Evolutionary conservation across 768 basidiomycete species (phyloP).

Genomic region (Xerocomus potaroensis): DNA sequence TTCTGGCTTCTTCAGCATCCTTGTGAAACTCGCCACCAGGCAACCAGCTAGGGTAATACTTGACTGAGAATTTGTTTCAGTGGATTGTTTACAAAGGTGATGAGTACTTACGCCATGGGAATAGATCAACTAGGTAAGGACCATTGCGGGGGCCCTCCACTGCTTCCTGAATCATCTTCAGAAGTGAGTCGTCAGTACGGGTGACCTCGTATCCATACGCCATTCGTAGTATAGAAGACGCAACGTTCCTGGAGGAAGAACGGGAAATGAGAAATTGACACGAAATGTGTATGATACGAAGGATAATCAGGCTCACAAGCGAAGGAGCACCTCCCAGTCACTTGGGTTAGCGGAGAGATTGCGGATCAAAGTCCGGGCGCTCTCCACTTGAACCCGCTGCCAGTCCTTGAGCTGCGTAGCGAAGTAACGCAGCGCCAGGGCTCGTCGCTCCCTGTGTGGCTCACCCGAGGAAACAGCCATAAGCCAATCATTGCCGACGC

Average conservation of each 20-base stretch:
- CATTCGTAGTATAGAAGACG: background rate
- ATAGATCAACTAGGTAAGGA: conserved; percentile 8
- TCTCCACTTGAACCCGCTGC: conserved; percentile 10
- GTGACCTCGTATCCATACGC: conserved; percentile 6
- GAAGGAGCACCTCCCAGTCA: background rate
- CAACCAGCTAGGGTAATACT: conserved; percentile 14
- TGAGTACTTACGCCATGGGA: conserved; percentile 5
- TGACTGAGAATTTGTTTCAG: background rate
- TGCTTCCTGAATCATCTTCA: conserved; percentile 8
- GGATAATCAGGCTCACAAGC: background rate
- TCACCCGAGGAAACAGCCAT: conserved; percentile 4
- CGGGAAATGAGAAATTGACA: no score
- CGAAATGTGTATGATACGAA: background rate
- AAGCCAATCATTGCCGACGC: background rate
- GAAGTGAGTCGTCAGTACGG: background rate
- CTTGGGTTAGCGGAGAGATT: background rate
- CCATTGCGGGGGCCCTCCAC: background rate
- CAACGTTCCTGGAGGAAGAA: background rate
- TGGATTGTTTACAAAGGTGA: background rate
- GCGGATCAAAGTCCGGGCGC: conserved; percentile 1
- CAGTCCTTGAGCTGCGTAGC: conserved; percentile 11
- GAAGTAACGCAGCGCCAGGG: conserved; percentile 12
- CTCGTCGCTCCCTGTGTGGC: conserved; percentile 6
- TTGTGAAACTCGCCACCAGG: conserved; percentile 11
- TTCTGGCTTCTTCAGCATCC: conserved; percentile 5